Percentiles rank a stretch among this genome's conserved stretches.
Evolutionary conservation across 129 eudicot species (phyloP).

Genomic region (Erigeron canadensis): DNA sequence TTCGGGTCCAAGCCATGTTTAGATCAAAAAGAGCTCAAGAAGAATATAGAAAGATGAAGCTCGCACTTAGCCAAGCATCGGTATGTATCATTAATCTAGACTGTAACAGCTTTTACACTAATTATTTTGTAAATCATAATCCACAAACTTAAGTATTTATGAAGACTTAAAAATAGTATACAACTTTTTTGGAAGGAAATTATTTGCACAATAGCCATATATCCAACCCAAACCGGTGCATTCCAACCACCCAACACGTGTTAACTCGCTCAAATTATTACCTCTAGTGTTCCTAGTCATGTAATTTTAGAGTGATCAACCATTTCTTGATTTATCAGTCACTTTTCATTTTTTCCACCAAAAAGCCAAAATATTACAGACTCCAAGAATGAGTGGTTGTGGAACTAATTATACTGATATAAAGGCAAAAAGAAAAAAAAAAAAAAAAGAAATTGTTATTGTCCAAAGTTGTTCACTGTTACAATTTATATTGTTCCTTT

Average conservation of each 20-base stretch:
- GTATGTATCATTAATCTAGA: constrained; percentile 39
- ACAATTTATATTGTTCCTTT: too few species aligned
- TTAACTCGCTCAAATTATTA: not conserved
- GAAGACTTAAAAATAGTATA: too few species aligned
- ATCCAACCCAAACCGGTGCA: not conserved
- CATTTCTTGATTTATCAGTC: too few species aligned
- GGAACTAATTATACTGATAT: too few species aligned
- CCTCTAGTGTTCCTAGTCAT: not conserved
- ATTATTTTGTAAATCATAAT: not conserved
- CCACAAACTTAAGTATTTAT: too few species aligned
- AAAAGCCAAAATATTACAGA: too few species aligned
- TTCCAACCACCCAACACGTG: not conserved
- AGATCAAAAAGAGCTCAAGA: constrained; percentile 87
- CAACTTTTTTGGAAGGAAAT: too few species aligned
- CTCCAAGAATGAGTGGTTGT: not conserved
- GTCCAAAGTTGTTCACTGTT: too few species aligned
- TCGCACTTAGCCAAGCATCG: constrained; percentile 53
- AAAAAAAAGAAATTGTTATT: too few species aligned
- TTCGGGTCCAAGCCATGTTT: constrained; percentile 95
- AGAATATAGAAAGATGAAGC: constrained; percentile 83
- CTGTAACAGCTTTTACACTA: not conserved
- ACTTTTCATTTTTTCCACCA: too few species aligned
- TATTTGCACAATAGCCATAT: too few species aligned
- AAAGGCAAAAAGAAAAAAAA: too few species aligned
- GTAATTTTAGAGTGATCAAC: not conserved